These are phyloP conservation scores for Hyaloscypha hepaticicola DNA, from an alignment of 495 filamentous ascomycete species.

Conservation along the genomic window DNA sequence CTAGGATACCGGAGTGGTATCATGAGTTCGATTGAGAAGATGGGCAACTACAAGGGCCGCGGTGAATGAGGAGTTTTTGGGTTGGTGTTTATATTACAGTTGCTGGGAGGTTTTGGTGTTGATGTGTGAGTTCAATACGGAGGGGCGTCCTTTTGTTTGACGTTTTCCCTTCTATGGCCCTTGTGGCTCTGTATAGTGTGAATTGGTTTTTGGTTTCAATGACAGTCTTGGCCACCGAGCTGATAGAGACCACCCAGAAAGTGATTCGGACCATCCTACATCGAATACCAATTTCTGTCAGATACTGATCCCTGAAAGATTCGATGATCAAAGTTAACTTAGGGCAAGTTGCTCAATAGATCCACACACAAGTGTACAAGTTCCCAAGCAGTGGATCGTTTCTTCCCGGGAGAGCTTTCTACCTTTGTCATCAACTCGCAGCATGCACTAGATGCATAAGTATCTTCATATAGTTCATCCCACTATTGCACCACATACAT, in stretches of 20 bases:
- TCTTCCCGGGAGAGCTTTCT: background rate
- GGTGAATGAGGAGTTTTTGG: constrained; percentile 16
- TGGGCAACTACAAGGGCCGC: constrained; percentile 50
- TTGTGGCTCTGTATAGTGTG: background rate
- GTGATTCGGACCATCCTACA: background rate
- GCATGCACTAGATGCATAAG: background rate
- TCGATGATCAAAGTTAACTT: background rate
- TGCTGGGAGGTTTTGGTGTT: constrained; percentile 4
- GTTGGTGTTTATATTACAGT: background rate
- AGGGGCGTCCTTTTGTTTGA: background rate
- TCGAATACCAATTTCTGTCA: background rate
- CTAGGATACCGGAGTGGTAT: constrained; percentile 48
- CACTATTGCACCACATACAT: background rate
- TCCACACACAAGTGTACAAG: background rate
- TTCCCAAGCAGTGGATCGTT: background rate
- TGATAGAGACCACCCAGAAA: background rate
- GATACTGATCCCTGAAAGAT: background rate
- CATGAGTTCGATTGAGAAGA: constrained; percentile 71
- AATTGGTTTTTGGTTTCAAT: constrained; percentile 4
- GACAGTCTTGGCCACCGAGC: background rate
- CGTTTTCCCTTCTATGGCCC: background rate
- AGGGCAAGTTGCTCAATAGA: background rate
- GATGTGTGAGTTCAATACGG: background rate
- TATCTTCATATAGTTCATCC: background rate
- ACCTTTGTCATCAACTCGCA: background rate